Evolutionary conservation across 306 rosid genomes (phyloP), one percentile per base, ranked within the genome.

Genomic region (Citrullus mucosospermus): DNA sequence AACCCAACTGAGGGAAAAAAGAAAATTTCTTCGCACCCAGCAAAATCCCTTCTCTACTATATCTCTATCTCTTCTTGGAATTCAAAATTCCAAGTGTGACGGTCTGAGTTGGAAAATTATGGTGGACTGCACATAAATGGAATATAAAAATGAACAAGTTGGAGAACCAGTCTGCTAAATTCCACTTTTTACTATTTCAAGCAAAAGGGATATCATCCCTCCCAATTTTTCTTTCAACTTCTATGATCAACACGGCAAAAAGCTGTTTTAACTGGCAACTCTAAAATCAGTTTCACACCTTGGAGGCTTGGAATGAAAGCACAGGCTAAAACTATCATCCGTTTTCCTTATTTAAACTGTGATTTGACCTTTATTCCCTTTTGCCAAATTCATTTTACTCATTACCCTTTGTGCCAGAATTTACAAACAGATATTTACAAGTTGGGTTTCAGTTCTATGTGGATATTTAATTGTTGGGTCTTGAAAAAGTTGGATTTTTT

Each of bases 191-290:
- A 80, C 90, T 75, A 82, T 82, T 79, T 81, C 55, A 41, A 87
- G 92, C 80, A 83, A 89, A 86, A 79, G 79, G 43, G 88, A 63
- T 71, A 79, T 83, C 86, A 85, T 87, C 89, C 85, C 73, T 63
- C 32, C 43, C 41, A 25, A 41, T 25, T 55, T 34, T 39, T 53
- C 7, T n/a, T 38, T 46, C 70, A 50, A 13, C 53, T 81, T 66
- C 50, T 32, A 69, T 68, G 77, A 81, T 60, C 55, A 75, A 50
- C 85, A 30, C 76, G 25, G 92, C 88, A 89, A 87, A 85, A 73
- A 58, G 51, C 56, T 70, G 78, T 48, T 80, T 66, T 25, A 43
- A 57, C 51, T n/a, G 82, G 17, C 4, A 38, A 61, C 71, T 22
- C 51, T 44, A 41, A 25, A 61, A 12, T 48, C 34, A 70, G 56